Percentiles rank a stretch among this genome's conserved stretches.
Conservation (phyloP, 78 protist genomes). For the Bigelowiella natans region DNA sequence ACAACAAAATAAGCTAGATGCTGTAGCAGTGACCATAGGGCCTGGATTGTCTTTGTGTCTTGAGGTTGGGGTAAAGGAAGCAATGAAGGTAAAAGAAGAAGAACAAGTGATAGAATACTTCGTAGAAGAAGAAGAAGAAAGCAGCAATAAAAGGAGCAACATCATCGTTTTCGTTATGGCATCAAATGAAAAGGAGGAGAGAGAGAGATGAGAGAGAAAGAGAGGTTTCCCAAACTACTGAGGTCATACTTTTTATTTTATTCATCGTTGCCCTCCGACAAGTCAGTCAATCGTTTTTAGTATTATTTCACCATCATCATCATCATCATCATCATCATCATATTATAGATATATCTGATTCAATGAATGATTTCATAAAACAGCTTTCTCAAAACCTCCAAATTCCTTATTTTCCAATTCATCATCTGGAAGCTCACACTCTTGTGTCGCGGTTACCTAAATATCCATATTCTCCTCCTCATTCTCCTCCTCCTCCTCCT, state of each 20-base stretch:
- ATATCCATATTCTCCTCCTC: background rate
- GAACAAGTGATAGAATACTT: no score
- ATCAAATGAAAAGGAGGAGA: no score
- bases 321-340: background rate
- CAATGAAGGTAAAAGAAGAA: background rate
- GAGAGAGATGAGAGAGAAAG: no score
- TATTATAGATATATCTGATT: background rate
- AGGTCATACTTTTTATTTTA: no score
- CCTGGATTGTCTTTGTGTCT: constrained; percentile 21
- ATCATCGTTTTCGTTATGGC: no score
- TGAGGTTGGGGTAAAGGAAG: background rate
- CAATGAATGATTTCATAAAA: background rate
- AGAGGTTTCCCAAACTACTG: no score
- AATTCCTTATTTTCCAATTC: background rate
- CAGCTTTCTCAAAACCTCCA: background rate
- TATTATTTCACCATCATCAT: background rate
- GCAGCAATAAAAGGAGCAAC: no score
- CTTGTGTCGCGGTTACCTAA: constrained; percentile 4
- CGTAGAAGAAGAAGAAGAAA: no score
- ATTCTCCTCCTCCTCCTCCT: background rate
- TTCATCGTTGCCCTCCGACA: no score
- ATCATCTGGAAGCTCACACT: constrained; percentile 26
- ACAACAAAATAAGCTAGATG: background rate
- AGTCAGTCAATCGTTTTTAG: background rate
- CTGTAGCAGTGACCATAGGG: constrained; percentile 27